Evolutionary conservation across 805 yeast genomes (phyloP).

Genomic region (Suhomyces vadensis): DNA sequence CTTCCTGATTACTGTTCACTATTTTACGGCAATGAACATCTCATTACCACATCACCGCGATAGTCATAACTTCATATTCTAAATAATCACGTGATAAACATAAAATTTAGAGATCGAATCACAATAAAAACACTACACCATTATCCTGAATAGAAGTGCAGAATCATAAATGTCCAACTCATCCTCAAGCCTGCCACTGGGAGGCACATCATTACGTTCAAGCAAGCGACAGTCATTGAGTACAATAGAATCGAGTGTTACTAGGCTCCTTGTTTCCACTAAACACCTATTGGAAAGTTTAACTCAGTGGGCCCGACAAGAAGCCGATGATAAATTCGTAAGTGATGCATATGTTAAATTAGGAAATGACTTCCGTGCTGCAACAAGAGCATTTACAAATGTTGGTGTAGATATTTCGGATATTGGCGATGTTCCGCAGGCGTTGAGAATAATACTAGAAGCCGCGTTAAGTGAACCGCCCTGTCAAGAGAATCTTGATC

Average conservation of each 20-base stretch:
- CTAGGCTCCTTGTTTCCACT: constrained; percentile 80
- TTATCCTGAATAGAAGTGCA: neutral
- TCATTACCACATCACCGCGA: no score
- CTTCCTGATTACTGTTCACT: no score
- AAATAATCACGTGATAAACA: neutral
- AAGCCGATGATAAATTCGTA: constrained; percentile 80
- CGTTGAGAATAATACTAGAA: constrained; percentile 76
- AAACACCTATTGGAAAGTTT: constrained; percentile 83
- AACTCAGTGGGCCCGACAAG: constrained; percentile 84
- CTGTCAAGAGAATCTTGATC: constrained; percentile 76
- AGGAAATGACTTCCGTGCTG: constrained; percentile 90
- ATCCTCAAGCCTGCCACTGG: constrained; percentile 6
- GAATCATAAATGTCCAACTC: constrained; percentile 11
- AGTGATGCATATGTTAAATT: constrained; percentile 88
- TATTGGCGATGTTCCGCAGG: constrained; percentile 87
- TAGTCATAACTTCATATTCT: no score
- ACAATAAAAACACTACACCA: constrained; percentile 3
- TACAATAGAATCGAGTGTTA: constrained; percentile 75
- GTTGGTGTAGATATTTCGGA: constrained; percentile 82
- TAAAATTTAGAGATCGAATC: neutral
- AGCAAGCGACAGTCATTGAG: constrained; percentile 26
- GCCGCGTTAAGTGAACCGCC: constrained; percentile 84
- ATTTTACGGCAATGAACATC: no score
- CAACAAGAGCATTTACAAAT: constrained; percentile 73
- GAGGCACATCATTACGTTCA: constrained; percentile 6